phyloP scores from a whole-genome alignment of 106 monocot genomes.

The Apostasia shenzhenica region DNA sequence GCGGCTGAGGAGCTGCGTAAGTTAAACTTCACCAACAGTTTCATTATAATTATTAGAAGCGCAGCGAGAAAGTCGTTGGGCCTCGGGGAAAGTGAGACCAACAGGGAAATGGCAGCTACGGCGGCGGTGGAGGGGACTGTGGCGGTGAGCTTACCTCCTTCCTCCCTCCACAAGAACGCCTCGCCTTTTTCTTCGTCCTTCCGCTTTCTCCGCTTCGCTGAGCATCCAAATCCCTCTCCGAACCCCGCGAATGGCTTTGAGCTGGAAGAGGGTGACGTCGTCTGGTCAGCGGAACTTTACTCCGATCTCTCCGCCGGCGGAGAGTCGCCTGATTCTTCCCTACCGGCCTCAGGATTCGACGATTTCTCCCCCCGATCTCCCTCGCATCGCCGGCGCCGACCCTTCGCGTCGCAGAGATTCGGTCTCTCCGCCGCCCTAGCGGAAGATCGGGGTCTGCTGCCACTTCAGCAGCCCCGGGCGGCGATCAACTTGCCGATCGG shows the following conservation, averaged over 20 bases:
- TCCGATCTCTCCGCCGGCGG: neutral
- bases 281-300: constrained; percentile 34
- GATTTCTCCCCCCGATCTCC: neutral
- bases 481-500: constrained; percentile 11
- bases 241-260: constrained; percentile 16
- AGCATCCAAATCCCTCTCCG: constrained; percentile 20
- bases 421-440: constrained; percentile 54
- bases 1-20: neutral
- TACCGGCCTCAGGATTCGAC: neutral
- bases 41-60: no score
- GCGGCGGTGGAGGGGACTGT: neutral
- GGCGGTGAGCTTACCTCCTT: neutral
- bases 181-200: constrained; percentile 12
- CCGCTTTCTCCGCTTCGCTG: constrained; percentile 40
- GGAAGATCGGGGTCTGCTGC: constrained; percentile 7
- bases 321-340: constrained; percentile 2
- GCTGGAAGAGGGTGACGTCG: constrained; percentile 71
- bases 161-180: neutral
- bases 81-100: neutral
- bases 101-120: neutral
- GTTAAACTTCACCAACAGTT: neutral
- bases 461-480: constrained; percentile 8
- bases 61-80: no score
- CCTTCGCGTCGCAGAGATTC: constrained; percentile 23
- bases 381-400: constrained; percentile 1